Base-by-base conservation (phyloP, 192 early-diverging fungal species). In the Spizellomyces sp. region DNA sequence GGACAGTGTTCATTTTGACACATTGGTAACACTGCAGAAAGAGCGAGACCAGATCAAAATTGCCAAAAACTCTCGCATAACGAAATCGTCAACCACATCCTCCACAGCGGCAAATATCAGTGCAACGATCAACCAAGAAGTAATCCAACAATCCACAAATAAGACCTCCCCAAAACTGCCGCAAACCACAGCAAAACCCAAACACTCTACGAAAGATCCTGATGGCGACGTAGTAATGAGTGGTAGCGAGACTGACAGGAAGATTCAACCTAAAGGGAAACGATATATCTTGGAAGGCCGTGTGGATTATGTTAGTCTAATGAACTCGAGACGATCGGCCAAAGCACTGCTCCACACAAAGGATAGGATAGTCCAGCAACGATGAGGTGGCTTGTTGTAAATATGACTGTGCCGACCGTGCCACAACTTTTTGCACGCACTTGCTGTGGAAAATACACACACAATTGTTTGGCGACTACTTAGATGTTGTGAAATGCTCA, bases 31-130 rank as follows among this genome's bases (percentile, higher is more conserved):
- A 8, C 2, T 62, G 19, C 42, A 70, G 69, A 70, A 70, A 70
- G 69, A 70, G 56, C 69, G 69, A 19, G 69, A 70, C 36, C n/a
- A 19, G 42, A 59, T 70, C 41, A 59, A 70, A 70, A 62, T 70
- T 43, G 48, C 69, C 43, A 70, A 52, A 46, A 70, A 70, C 47
- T 70, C 69, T 12, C 58, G 45, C 0, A 58, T 61, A 8, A 63
- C 47, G 9, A 45, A 45, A 10, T 19, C 12, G 4, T 19, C 12
- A 17, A 12, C 59, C 2, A 22, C 27, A 14, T 10, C 19, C 14
- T 1, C 59, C 59, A 61, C 14, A 12, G 19, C 59, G 12, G 4
- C 52, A 22, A 48, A 15, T 9, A 52, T 21, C 43, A 42, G 64
- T 66, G 1, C 45, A 41, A 19, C 4, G 43, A 41, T 41, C 61